Conservation (phyloP, 2,329 filamentous ascomycete genomes). For the Microdochium trichocladiopsis region DNA sequence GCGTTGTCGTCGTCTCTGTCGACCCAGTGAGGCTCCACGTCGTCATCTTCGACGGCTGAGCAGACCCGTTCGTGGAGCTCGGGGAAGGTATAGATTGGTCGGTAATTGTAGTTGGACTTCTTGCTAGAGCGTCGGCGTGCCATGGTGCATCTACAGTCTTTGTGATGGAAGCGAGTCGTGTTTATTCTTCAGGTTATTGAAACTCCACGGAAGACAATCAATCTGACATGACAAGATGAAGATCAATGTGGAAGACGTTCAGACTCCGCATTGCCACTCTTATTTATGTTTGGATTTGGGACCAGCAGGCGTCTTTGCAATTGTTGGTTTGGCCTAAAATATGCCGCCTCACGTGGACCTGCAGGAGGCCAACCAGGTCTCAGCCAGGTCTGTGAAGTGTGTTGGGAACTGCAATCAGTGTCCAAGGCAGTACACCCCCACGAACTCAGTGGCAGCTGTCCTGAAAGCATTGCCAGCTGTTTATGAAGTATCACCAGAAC, state of each 20-base stretch:
- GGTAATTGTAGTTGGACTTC: not conserved
- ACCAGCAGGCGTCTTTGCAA: not conserved
- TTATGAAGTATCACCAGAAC: too few species aligned
- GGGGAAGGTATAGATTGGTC: not conserved
- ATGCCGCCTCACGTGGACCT: not conserved
- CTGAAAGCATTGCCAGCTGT: too few species aligned
- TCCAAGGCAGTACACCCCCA: too few species aligned
- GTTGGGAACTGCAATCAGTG: too few species aligned
- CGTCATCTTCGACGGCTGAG: not conserved
- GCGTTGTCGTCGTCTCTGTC: not conserved
- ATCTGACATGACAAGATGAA: too few species aligned
- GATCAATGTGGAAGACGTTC: too few species aligned
- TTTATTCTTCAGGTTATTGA: too few species aligned
- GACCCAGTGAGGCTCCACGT: not conserved
- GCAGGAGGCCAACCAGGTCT: not conserved
- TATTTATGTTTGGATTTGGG: too few species aligned
- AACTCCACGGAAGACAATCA: too few species aligned
- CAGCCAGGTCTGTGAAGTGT: not conserved
- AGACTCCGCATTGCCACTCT: too few species aligned
- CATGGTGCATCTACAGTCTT: not conserved
- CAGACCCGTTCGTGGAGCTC: not conserved
- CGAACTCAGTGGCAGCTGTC: too few species aligned
- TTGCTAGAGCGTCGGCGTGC: not conserved
- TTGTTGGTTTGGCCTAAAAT: not conserved
- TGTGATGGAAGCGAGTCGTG: not conserved